Evolutionary conservation across 805 yeast species (phyloP), one percentile per base, ranked within the genome.

Genomic region (Millerozyma miso): DNA sequence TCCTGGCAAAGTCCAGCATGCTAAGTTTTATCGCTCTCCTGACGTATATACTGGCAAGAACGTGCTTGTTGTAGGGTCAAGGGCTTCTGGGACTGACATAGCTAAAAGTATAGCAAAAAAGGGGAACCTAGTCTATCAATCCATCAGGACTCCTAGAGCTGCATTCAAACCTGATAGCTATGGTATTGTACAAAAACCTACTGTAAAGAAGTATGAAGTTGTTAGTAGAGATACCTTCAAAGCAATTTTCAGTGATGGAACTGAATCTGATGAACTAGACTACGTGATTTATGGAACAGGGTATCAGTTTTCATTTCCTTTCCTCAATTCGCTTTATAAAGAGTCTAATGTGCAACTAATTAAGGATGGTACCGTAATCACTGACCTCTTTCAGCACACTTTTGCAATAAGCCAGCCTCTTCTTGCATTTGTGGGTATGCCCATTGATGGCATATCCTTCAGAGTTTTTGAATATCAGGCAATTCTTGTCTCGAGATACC

Each of bases 71-170:
- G 52, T 55, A 8, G 59, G 59, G 0, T 81, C 82, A 51, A 80
- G 84, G 5, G 85, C 90, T 3, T 80, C 88, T 13, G 95, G 89
- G 31, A 77, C 79, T 34, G 95, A 88, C 55, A 47, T 56, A 7
- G 40, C 55, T 18, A 52, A 48, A 5, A 48, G 46, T 6, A 47
- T 54, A 33, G 45, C 53, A 6, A 15, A 32, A 32, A 32, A 32
- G 17, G 34, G 15, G 7, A 13, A n/a, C 7, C 14, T 13, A 6
- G 34, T 32, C 7, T 32, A 32, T 15, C 34, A 32, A 32, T 32
- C 34, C 7, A 32, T 32, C 17, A 13, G 34, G 7, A 32, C 17
- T 32, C 7, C 7, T 7, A 7, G 34, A 7, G 7, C n/a, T 15
- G 14, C 17, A 5, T 15, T 7, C n/a, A 15, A 6, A 7, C 17